phyloP scores from a whole-genome alignment of 345 rosid genomes.

The Durio zibethinus region DNA sequence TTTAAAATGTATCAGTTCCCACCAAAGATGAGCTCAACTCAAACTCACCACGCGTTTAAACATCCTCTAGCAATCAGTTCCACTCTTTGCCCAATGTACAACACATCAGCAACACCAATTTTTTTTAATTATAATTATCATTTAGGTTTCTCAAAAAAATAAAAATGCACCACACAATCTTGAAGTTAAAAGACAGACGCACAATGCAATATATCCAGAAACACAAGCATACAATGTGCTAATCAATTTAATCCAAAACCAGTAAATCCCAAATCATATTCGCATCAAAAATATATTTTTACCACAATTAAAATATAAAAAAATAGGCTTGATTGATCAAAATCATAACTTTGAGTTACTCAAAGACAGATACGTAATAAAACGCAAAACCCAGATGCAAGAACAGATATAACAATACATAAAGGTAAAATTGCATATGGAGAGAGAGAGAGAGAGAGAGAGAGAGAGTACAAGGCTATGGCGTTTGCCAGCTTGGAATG shows the following conservation, averaged over 20 bases:
- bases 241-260: not conserved
- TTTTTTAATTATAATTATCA: not conserved
- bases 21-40: not conserved
- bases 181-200: not conserved
- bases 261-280: not conserved
- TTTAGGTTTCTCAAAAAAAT: not conserved
- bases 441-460: slow-evolving; percentile 12
- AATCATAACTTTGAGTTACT: not conserved
- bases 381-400: not conserved
- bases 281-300: not conserved
- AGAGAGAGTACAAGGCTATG: slow-evolving; percentile 50
- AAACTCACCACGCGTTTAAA: not conserved
- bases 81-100: not conserved
- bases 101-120: not conserved
- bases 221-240: not conserved
- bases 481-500: slow-evolving; percentile 76
- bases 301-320: not conserved
- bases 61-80: not conserved
- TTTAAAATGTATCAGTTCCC: not conserved
- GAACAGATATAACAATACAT: not conserved
- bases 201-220: not conserved
- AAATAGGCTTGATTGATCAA: not conserved
- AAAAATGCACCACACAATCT: not conserved
- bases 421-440: not conserved
- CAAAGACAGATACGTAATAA: not conserved